Percentiles rank a stretch among this genome's conserved stretches.
phyloP scores from a whole-genome alignment of 2,329 filamentous ascomycete species.

The Fulvia fulva region DNA sequence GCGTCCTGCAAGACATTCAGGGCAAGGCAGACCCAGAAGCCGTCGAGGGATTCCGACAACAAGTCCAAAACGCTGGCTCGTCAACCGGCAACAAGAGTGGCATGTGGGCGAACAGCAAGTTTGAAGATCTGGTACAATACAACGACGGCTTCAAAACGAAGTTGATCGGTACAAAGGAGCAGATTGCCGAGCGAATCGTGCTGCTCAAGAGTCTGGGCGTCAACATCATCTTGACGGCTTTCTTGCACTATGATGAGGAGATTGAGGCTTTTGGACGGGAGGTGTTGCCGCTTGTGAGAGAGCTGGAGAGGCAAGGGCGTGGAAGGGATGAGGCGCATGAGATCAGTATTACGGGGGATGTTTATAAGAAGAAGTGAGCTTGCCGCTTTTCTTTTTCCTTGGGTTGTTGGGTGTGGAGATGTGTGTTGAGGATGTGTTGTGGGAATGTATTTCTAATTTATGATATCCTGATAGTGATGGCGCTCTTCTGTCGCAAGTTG shows the following conservation, averaged over 20 bases:
- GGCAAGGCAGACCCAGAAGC: conserved; percentile 51
- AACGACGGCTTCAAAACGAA: conserved; percentile 56
- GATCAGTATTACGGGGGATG: conserved; percentile 46
- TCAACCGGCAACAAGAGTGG: conserved; percentile 47
- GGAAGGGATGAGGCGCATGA: conserved; percentile 47
- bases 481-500: background rate
- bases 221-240: conserved; percentile 45
- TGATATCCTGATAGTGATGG: conserved; percentile 10
- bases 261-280: conserved; percentile 48
- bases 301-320: conserved; percentile 46
- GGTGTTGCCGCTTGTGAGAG: conserved; percentile 46
- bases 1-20: conserved; percentile 49
- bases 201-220: conserved; percentile 46
- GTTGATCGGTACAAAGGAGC: conserved; percentile 50
- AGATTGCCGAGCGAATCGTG: conserved; percentile 49
- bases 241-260: conserved; percentile 53
- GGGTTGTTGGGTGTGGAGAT: background rate
- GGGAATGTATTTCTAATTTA: conserved; percentile 5
- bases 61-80: conserved; percentile 49
- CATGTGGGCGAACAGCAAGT: conserved; percentile 52
- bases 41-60: conserved; percentile 47
- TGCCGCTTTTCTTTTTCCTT: conserved; percentile 2
- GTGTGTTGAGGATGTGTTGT: background rate
- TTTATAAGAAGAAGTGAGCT: conserved; percentile 37
- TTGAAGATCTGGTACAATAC: conserved; percentile 53